These are phyloP conservation scores for Lodderomyces margitis DNA, from an alignment of 1,139 yeast genomes.

Conservation along the genomic window DNA sequence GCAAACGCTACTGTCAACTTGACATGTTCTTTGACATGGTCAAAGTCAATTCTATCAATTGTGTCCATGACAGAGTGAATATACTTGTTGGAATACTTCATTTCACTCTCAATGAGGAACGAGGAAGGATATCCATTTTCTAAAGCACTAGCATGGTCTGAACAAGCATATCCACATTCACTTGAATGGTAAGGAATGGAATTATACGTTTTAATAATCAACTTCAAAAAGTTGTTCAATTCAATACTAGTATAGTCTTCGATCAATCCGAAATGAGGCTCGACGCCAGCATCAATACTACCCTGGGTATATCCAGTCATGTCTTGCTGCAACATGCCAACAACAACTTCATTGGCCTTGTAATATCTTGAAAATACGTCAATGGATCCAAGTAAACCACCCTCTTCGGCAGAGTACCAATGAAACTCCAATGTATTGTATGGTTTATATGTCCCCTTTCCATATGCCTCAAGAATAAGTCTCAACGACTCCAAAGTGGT, in stretches of 20 bases:
- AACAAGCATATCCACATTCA: slow-evolving; percentile 87
- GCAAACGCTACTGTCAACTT: slow-evolving; percentile 71
- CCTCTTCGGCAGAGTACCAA: slow-evolving; percentile 94
- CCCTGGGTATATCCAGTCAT: slow-evolving; percentile 85
- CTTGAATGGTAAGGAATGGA: slow-evolving; percentile 71
- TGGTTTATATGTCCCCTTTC: slow-evolving; percentile 46
- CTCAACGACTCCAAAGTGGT: slow-evolving; percentile 77
- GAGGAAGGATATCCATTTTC: slow-evolving; percentile 82
- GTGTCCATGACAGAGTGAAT: slow-evolving; percentile 83
- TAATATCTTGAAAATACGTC: slow-evolving; percentile 67
- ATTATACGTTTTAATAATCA: slow-evolving; percentile 60
- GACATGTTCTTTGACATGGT: slow-evolving; percentile 76
- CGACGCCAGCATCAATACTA: slow-evolving; percentile 52
- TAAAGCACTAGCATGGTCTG: slow-evolving; percentile 87
- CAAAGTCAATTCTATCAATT: slow-evolving; percentile 71
- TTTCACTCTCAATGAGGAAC: slow-evolving; percentile 75
- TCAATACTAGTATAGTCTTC: slow-evolving; percentile 65
- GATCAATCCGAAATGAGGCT: slow-evolving; percentile 77
- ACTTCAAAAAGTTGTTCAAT: slow-evolving; percentile 62
- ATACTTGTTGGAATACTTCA: slow-evolving; percentile 60
- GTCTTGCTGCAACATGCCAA: slow-evolving; percentile 90
- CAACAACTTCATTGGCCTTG: slow-evolving; percentile 48
- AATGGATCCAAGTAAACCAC: slow-evolving; percentile 83
- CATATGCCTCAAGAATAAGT: slow-evolving; percentile 43
- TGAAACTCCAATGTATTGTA: slow-evolving; percentile 84